Percentiles rank a stretch among this genome's conserved stretches.
These are phyloP conservation scores for Aspergillus saccharolyticus DNA, from an alignment of 495 filamentous ascomycete species.

Conservation along the genomic window DNA sequence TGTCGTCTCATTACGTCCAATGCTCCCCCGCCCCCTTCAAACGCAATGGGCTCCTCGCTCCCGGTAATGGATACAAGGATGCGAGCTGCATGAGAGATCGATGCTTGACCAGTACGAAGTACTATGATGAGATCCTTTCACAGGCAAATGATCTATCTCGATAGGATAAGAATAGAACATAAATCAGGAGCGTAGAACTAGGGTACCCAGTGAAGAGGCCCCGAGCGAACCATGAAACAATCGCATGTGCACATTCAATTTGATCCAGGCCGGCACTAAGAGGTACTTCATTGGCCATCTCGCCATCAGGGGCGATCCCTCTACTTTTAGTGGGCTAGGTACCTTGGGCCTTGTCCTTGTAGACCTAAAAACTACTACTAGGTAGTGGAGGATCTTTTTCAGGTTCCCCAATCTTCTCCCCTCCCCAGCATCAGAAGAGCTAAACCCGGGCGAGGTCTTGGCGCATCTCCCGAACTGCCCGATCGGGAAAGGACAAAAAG, in stretches of 20 bases:
- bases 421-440: neutral
- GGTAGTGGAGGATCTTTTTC: too few relatives aligned
- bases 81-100: neutral
- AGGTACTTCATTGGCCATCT: neutral
- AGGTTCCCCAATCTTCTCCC: slow-evolving; percentile 11
- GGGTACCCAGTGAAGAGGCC: neutral
- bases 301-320: slow-evolving; percentile 2
- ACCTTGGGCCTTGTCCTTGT: neutral
- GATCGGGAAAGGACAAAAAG: neutral
- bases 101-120: neutral
- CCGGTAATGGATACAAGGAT: neutral
- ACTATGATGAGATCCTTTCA: neutral
- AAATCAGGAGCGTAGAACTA: too few relatives aligned
- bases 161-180: neutral
- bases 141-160: neutral
- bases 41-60: neutral
- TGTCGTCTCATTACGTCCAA: slow-evolving; percentile 1
- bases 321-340: neutral
- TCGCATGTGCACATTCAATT: neutral
- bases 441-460: slow-evolving; percentile 18
- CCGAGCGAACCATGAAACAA: neutral
- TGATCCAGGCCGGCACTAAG: neutral
- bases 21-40: neutral
- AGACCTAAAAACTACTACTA: slow-evolving; percentile 2
- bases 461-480: slow-evolving; percentile 17